Evolutionary conservation across 1,139 yeast genomes (phyloP).

Genomic region (Lizanozyma gosingica): DNA sequence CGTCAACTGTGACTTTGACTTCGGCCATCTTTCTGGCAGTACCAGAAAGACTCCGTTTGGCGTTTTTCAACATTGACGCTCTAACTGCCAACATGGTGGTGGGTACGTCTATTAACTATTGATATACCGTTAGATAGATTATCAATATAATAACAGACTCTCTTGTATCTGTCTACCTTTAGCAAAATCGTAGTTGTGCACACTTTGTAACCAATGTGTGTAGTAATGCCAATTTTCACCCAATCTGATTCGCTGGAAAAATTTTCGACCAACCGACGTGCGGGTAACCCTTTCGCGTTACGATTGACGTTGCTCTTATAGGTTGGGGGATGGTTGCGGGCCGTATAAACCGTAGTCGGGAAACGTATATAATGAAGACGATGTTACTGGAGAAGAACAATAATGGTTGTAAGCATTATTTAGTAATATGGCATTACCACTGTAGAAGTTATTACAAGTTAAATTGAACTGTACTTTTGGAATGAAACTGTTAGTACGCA

Average conservation of each 20-base stretch:
- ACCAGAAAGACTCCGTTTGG: constrained; percentile 23
- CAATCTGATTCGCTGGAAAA: constrained; percentile 24
- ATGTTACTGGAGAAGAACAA: too few species aligned
- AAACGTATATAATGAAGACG: too few species aligned
- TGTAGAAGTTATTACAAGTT: too few species aligned
- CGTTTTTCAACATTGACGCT: constrained; percentile 17
- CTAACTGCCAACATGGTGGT: constrained; percentile 12
- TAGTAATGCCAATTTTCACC: constrained; percentile 17
- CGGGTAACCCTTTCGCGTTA: not conserved
- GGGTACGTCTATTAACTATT: not conserved
- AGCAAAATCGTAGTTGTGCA: too few species aligned
- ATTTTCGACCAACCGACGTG: not conserved
- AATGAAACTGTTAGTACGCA: too few species aligned
- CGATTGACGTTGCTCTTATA: not conserved
- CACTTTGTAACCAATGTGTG: constrained; percentile 2
- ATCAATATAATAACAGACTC: too few species aligned
- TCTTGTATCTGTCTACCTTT: too few species aligned
- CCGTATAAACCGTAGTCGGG: constrained; percentile 7
- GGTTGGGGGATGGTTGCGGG: constrained; percentile 1
- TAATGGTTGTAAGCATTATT: too few species aligned
- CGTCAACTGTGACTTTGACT: constrained; percentile 72
- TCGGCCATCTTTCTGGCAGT: constrained; percentile 36
- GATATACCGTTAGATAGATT: not conserved
- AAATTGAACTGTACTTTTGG: too few species aligned
- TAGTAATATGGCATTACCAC: too few species aligned